Conservation (phyloP, 768 basidiomycete species). For the Clitopilus hobsonii region DNA sequence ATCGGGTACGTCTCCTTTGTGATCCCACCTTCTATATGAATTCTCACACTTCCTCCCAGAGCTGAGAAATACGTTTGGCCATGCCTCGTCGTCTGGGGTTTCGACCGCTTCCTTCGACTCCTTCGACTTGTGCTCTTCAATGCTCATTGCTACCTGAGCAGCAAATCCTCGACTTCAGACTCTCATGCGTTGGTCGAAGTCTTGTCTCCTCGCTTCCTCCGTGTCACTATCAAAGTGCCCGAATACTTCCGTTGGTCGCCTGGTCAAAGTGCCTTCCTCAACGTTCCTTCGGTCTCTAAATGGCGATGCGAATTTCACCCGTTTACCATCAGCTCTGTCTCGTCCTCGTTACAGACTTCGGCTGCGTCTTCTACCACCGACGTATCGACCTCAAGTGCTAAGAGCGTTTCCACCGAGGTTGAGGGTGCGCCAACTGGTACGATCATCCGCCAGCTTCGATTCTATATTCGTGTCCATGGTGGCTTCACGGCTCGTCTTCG, state of each 20-base stretch:
- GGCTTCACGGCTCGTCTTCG: slow-evolving; percentile 56
- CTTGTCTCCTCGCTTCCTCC: slow-evolving; percentile 41
- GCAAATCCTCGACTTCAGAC: slow-evolving; percentile 20
- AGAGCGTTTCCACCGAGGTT: background rate
- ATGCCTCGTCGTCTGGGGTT: slow-evolving; percentile 46
- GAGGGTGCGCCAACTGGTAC: background rate
- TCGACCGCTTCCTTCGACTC: slow-evolving; percentile 49
- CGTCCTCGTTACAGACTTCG: background rate
- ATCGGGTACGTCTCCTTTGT: background rate
- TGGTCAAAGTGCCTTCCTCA: slow-evolving; percentile 52
- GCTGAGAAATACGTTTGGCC: slow-evolving; percentile 39
- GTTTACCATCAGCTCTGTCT: slow-evolving; percentile 42
- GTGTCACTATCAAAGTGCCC: slow-evolving; percentile 38
- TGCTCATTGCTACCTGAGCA: slow-evolving; percentile 30
- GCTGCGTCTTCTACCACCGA: background rate
- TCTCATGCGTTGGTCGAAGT: slow-evolving; percentile 30
- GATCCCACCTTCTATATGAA: background rate
- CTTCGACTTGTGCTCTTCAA: slow-evolving; percentile 41
- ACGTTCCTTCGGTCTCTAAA: slow-evolving; percentile 39
- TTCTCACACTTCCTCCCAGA: slow-evolving; percentile 12
- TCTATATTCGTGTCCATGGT: slow-evolving; percentile 54
- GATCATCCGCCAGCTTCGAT: slow-evolving; percentile 42
- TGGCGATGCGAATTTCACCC: slow-evolving; percentile 53
- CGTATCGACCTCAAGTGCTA: background rate
- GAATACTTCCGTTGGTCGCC: slow-evolving; percentile 38